These are phyloP conservation scores for Penicillium odoratum DNA, from an alignment of 495 filamentous ascomycete genomes.

Conservation along the genomic window DNA sequence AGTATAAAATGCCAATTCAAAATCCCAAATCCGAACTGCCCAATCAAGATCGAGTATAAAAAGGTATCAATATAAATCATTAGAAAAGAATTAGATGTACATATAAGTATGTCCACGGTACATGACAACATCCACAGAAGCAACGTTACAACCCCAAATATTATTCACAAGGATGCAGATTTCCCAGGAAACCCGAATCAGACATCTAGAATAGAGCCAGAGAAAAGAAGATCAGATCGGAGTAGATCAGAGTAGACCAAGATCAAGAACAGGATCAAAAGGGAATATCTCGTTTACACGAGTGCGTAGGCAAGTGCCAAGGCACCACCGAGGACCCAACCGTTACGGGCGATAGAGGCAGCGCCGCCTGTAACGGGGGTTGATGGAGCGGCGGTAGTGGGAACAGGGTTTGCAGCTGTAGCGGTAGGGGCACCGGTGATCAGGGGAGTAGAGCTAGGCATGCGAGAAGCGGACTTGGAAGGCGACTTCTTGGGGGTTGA, in stretches of 20 bases:
- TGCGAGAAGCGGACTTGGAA: constrained; percentile 20
- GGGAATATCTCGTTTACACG: constrained; percentile 17
- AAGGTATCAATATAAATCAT: constrained; percentile 27
- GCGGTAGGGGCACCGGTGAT: constrained; percentile 15
- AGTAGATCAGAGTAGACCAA: too few species aligned
- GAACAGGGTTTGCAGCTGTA: constrained; percentile 5
- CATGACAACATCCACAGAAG: constrained; percentile 1
- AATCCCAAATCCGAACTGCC: too few species aligned
- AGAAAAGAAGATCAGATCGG: not conserved
- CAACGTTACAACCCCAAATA: not conserved
- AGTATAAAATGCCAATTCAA: not conserved
- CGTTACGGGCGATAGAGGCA: constrained; percentile 22
- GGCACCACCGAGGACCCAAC: constrained; percentile 33
- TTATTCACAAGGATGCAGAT: not conserved
- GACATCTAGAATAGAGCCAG: not conserved
- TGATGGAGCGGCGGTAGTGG: not conserved
- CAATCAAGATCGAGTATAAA: not conserved
- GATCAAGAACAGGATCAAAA: not conserved
- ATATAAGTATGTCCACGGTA: constrained; percentile 3
- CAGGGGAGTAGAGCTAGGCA: constrained; percentile 19
- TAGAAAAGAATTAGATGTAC: constrained; percentile 20
- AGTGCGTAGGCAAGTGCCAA: constrained; percentile 33
- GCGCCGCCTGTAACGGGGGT: constrained; percentile 21
- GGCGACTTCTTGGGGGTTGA: constrained; percentile 19
- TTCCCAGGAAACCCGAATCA: too few species aligned